A percentile compares a stretch with the other conserved stretches of the same genome.
Conservation (phyloP, 495 filamentous ascomycete genomes). For the Penicillium herquei region DNA sequence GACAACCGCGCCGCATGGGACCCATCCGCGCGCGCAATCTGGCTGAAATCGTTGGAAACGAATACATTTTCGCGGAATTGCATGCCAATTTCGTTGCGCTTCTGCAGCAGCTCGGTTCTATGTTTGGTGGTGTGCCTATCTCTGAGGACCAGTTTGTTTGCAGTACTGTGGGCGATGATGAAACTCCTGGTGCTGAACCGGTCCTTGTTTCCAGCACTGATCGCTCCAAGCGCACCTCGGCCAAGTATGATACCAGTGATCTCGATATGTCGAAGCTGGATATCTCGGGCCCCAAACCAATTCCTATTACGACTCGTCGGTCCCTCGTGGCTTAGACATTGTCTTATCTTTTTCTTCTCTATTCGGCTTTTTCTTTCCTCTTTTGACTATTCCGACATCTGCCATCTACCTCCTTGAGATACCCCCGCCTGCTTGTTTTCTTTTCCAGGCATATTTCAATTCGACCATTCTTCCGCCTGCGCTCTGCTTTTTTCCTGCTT, state of each 20-base stretch:
- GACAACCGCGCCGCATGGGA: slow-evolving; percentile 48
- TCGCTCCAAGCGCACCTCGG: slow-evolving; percentile 16
- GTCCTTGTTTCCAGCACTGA: slow-evolving; percentile 21
- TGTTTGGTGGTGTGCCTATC: slow-evolving; percentile 45
- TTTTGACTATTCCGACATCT: slow-evolving; percentile 4
- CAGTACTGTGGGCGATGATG: slow-evolving; percentile 39
- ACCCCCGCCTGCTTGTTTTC: slow-evolving; percentile 20
- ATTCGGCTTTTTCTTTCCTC: background rate
- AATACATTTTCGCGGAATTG: slow-evolving; percentile 84
- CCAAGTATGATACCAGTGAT: slow-evolving; percentile 32
- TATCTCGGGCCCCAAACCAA: slow-evolving; percentile 41
- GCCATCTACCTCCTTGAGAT: slow-evolving; percentile 18
- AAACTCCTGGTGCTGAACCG: slow-evolving; percentile 16
- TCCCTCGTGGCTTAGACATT: slow-evolving; percentile 38
- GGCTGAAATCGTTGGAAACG: slow-evolving; percentile 81
- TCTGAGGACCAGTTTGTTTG: slow-evolving; percentile 47
- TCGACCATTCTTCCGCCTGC: slow-evolving; percentile 6
- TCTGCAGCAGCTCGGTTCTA: slow-evolving; percentile 61
- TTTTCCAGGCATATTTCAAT: slow-evolving; percentile 13
- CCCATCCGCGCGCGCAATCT: slow-evolving; percentile 71
- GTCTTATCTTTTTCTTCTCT: background rate
- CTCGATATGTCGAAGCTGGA: slow-evolving; percentile 38
- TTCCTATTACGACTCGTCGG: slow-evolving; percentile 42
- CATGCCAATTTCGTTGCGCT: slow-evolving; percentile 77
- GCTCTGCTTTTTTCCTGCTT: background rate